phyloP scores from a whole-genome alignment of 208 protist genomes.

The Leishmania gerbilli region DNA sequence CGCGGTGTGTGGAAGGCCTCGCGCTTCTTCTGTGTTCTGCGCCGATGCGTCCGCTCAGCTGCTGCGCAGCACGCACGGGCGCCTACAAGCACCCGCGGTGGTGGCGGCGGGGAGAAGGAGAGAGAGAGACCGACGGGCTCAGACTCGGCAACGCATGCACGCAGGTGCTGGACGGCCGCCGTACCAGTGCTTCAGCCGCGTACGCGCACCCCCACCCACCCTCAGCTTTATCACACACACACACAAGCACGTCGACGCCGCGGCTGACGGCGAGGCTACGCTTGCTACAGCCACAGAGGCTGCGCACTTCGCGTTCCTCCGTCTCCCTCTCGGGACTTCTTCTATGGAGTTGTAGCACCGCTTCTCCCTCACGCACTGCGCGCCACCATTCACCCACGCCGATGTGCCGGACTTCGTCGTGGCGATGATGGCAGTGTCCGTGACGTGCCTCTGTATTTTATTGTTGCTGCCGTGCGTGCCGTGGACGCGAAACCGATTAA shows the following conservation, averaged over 20 bases:
- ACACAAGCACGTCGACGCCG: not conserved
- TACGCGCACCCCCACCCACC: not conserved
- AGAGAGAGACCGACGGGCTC: not conserved
- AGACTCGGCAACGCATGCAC: not conserved
- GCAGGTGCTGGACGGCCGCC: not conserved
- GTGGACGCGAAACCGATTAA: not conserved
- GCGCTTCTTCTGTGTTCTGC: not conserved
- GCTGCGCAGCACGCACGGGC: not conserved
- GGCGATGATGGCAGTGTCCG: not conserved
- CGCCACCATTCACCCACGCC: not conserved
- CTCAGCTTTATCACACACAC: not conserved
- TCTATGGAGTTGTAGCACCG: not conserved
- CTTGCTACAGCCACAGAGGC: not conserved
- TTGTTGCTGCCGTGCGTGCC: not conserved
- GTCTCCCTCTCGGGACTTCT: not conserved
- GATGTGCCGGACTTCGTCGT: not conserved
- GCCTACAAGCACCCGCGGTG: not conserved
- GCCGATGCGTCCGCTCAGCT: not conserved
- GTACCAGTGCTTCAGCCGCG: not conserved
- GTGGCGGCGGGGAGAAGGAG: not conserved
- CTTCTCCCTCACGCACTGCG: not conserved
- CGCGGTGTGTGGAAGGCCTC: not conserved
- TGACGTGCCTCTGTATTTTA: not conserved
- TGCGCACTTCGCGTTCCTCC: not conserved
- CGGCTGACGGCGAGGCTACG: not conserved